phyloP scores from a whole-genome alignment of 2,329 filamentous ascomycete species.

The Anthostomella pinea region DNA sequence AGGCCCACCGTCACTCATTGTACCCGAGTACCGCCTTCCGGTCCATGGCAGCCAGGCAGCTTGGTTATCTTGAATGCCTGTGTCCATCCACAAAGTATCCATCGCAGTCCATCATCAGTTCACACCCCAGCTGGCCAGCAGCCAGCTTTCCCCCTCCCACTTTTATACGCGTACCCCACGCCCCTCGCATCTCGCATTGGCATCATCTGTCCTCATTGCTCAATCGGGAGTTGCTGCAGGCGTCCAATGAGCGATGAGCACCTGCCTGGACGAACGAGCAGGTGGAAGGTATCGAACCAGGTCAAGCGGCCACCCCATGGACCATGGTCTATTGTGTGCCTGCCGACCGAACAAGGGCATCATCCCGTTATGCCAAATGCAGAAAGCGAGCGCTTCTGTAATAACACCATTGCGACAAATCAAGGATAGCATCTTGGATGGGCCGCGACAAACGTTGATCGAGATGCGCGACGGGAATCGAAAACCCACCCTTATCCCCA shows the following conservation, averaged over 20 bases:
- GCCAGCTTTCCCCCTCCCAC: no score
- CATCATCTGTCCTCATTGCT: not conserved
- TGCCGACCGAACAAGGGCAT: not conserved
- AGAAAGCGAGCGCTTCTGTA: conserved; percentile 14
- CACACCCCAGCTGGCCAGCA: no score
- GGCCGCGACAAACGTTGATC: not conserved
- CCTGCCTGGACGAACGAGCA: not conserved
- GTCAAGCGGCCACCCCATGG: conserved; percentile 3
- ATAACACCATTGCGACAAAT: conserved; percentile 7
- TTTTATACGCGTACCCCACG: conserved; percentile 1
- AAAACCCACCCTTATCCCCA: not conserved
- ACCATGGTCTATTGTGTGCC: no score
- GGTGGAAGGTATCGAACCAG: conserved; percentile 1
- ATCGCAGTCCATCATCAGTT: no score
- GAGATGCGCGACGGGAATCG: not conserved
- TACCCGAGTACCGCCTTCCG: no score
- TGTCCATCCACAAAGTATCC: no score
- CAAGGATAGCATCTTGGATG: not conserved
- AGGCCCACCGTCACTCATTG: no score
- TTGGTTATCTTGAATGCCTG: no score
- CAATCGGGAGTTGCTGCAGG: not conserved
- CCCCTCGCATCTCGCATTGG: not conserved
- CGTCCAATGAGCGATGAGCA: conserved; percentile 1
- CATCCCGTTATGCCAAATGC: conserved; percentile 5
- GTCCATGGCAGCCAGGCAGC: no score